Evolutionary conservation across 2,329 filamentous ascomycete genomes (phyloP), one percentile per base, ranked within the genome.

Genomic region (Chrysoporthe cubensis): DNA sequence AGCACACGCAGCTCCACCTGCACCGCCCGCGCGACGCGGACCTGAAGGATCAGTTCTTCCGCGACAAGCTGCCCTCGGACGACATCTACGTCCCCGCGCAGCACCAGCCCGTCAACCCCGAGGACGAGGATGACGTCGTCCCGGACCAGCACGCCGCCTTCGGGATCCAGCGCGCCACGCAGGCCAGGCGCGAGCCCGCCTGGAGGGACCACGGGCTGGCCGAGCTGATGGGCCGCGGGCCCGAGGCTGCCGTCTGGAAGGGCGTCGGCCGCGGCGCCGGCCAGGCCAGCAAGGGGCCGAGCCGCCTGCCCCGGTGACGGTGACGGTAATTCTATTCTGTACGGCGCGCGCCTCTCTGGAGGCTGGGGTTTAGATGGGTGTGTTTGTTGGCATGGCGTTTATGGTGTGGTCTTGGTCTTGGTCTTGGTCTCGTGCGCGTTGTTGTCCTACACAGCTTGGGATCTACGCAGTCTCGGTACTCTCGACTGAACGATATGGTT

Each of bases 141-240:
- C 92, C 93, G 0, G 92, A 96, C 78, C 92, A 96, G 80, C 92
- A 96, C 76, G 92, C 92, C 14, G 93, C 92, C 0, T 96, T 96
- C 77, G 93, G 92, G 50, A 96, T 96, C 74, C 89, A 92, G 78
- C 87, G 91, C 72, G 92, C 92, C 11, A 94, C 91, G 18, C 90
- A 93, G 80, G 86, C 86, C 71, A 84, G 83, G 73, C 86, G 85
- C 74, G 91, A 94, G 79, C 85, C 90, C 1, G 89, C 88, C 8
- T 96, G 92, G 92, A 90, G 90, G 76, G 92, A 96, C 75, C 80
- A 95, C 7, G 91, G 91, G 0, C 81, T 96, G n/a, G 84, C 83
- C 6, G 87, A 88, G 67, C 81, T 96, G 74, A 89, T 94, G 87
- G 85, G 81, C 50, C 85, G 86, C 69, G 91, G 88, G 0, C 87